phyloP scores from a whole-genome alignment of 176 grass and related monocot species.

The Thalia dealbata region DNA sequence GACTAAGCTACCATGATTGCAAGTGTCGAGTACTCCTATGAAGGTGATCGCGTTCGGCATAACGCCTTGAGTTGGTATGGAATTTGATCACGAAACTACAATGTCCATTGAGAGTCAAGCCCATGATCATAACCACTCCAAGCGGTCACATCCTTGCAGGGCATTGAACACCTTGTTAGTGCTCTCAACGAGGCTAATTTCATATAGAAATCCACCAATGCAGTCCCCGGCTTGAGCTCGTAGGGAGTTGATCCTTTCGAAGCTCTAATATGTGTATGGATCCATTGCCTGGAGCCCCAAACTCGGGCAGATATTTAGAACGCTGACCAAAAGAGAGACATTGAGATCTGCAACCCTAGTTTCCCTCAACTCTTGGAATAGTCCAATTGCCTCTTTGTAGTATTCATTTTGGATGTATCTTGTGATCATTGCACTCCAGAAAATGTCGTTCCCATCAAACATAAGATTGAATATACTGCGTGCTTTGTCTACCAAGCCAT shows the following conservation, averaged over 20 bases:
- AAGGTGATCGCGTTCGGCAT: slow-evolving; percentile 9
- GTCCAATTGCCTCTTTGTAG: slow-evolving; percentile 5
- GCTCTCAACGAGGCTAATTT: slow-evolving; percentile 9
- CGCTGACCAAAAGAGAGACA: neutral
- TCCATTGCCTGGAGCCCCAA: slow-evolving; percentile 6
- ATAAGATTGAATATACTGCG: neutral
- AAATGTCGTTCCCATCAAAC: neutral
- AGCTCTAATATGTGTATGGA: neutral
- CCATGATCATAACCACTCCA: no score
- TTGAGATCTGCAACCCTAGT: neutral
- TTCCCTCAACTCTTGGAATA: slow-evolving; percentile 4
- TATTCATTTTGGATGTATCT: slow-evolving; percentile 10
- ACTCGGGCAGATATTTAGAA: slow-evolving; percentile 1
- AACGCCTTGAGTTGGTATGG: neutral
- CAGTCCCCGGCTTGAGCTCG: slow-evolving; percentile 9
- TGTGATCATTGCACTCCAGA: slow-evolving; percentile 12
- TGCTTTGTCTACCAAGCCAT: slow-evolving; percentile 8
- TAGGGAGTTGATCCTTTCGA: neutral
- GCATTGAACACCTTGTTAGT: slow-evolving; percentile 6
- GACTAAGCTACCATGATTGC: slow-evolving; percentile 5
- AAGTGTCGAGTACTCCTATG: slow-evolving; percentile 1
- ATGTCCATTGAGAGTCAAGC: no score
- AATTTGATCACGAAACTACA: neutral
- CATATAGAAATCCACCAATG: slow-evolving; percentile 9
- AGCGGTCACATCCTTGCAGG: no score